Evolutionary conservation across 768 basidiomycete species (phyloP), one percentile per base, ranked within the genome.

Genomic region (Tulasnella sp.): DNA sequence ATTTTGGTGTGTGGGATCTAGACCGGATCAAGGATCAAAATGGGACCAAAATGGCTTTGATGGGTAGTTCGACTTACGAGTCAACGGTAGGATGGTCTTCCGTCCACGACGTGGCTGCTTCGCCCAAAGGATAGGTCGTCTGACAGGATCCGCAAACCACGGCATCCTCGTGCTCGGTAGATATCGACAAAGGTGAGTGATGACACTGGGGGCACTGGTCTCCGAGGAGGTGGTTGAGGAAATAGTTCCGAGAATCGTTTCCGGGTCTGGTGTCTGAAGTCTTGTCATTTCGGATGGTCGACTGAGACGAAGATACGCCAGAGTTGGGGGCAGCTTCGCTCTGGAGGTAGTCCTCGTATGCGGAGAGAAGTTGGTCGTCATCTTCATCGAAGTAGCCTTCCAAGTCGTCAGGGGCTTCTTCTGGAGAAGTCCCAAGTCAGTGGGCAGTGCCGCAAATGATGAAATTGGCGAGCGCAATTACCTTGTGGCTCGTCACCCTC

Each of bases 161-260:
- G 22, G 75, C 69, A 38, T 76, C 67, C 29, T 42, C 31, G 52
- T 42, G 37, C n/a, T 71, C 69, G 3, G 38, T 42, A n/a, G 75
- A 68, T 40, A 76, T 71, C 25, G 25, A 38, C 19, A 76, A 15
- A 25, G 72, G 42, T 4, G 75, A 37, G 22, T 68, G n/a, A 54
- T 76, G 67, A 14, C 75, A 76, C 42, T 71, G 39, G n/a, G 67
- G 75, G 25, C 75, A 76, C 19, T 22, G 40, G 25, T 31, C 36
- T 38, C 34, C 39, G 31, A 76, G 75, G 6, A 76, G 29, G 22
- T 68, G 69, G 40, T 76, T 76, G 34, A 76, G 75, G 69, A 76
- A 76, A 40, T 69, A 25, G 52, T 69, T 76, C 25, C 64, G 31
- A 37, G 75, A 76, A 9, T 54, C 14, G 39, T 6, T n/a, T 25